phyloP scores from a whole-genome alignment of 148 eudicot genomes.

The Chenopodium quinoa region DNA sequence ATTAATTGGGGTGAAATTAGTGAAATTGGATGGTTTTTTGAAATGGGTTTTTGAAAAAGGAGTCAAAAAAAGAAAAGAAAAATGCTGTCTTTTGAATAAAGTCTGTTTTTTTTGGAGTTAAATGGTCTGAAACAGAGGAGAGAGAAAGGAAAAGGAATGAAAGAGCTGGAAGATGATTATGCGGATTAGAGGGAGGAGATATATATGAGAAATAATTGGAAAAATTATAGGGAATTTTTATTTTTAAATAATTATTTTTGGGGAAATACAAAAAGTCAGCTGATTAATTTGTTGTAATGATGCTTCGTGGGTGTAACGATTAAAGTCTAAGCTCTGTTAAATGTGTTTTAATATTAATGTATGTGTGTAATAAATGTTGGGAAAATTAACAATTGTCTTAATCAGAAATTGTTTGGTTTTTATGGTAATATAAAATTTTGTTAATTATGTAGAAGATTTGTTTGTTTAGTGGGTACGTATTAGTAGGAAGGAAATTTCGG shows the following conservation, averaged over 20 bases:
- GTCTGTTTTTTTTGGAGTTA: background rate
- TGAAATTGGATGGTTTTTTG: background rate
- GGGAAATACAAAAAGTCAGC: conserved; percentile 16
- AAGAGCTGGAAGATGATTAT: background rate
- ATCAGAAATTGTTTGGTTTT: background rate
- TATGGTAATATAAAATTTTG: no score
- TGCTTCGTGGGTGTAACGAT: conserved; percentile 25
- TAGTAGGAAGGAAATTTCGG: conserved; percentile 14
- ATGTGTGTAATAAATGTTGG: conserved; percentile 14
- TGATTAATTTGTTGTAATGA: background rate
- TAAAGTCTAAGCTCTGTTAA: background rate
- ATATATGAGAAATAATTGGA: conserved; percentile 12
- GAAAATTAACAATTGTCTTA: conserved; percentile 11
- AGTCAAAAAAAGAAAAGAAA: background rate
- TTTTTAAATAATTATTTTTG: background rate
- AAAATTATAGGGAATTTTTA: background rate
- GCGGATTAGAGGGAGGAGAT: background rate
- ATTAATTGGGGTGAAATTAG: background rate
- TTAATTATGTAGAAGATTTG: background rate
- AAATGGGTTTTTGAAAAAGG: background rate
- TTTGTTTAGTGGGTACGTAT: conserved; percentile 4
- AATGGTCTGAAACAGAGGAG: conserved; percentile 4
- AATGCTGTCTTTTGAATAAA: background rate
- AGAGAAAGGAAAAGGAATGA: background rate
- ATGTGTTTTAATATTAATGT: background rate